Evolutionary conservation across 495 filamentous ascomycete species (phyloP), one percentile per base, ranked within the genome.

Genomic region (Usnea hakonensis): DNA sequence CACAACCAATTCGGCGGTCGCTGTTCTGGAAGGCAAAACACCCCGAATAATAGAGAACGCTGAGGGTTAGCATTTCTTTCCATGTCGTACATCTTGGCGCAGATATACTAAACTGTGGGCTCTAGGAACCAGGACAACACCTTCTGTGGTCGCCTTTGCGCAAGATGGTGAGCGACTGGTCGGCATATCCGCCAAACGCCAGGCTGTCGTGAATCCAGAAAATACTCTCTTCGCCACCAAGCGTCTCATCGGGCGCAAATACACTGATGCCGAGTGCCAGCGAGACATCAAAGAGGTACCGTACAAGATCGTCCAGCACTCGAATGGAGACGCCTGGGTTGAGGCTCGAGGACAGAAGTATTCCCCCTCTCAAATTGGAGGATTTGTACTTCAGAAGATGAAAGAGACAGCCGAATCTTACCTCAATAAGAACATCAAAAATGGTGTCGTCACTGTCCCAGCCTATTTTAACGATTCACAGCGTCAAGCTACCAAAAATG

Each of bases 181-280:
- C 67, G 94, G 94, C 88, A 91, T 97, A 68, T 90, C 94, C 55
- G 94, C 94, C 65, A 98, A 98, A 85, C 93, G 94, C 72, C 94
- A 98, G 78, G 94, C 94, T 55, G 95, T 97, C 68, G 95, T 98
- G 68, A 98, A 98, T 82, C 94, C 94, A 5, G 94, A 98, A 77
- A 97, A 98, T 79, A 98, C 94, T 55, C 86, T 98, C 55, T 98
- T 98, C 74, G 94, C 94, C 77, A 98, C 94, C 64, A 98, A 98
- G 87, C 91, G 94, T 85, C 86, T 98, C 74, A 98, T 98, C 74
- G 94, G 94, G 68, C 91, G 94, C 73, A 97, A 97, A 81, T 98
- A 91, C 82, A 94, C 87, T 73, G 94, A 98, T 73, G 72, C 82
- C 67, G 94, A 98, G 82, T 91, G 96, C 43, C 94, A 98, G 83